A percentile compares a stretch with the other conserved stretches of the same genome.
Evolutionary conservation across 352 stramenopile species (phyloP).

Genomic region (Globisporangium middletonii): DNA sequence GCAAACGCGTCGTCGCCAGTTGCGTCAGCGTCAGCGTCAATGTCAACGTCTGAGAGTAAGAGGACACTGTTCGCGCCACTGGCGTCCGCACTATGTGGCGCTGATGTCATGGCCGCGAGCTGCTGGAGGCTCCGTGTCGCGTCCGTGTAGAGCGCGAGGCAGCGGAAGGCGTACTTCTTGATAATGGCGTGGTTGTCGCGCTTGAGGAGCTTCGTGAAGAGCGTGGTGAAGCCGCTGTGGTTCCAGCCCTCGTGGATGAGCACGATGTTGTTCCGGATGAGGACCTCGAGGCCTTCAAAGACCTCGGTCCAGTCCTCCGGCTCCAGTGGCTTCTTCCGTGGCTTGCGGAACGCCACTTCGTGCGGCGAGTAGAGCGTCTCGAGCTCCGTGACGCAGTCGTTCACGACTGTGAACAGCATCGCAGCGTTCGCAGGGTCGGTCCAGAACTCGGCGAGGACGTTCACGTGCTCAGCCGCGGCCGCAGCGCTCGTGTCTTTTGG

Average conservation of each 20-base stretch:
- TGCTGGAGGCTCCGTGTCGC: slow-evolving; percentile 69
- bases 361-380: slow-evolving; percentile 80
- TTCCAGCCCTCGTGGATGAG: slow-evolving; percentile 79
- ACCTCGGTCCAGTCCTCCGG: slow-evolving; percentile 87
- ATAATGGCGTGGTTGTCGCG: slow-evolving; percentile 85
- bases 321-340: slow-evolving; percentile 76
- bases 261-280: slow-evolving; percentile 67
- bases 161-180: slow-evolving; percentile 88
- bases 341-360: slow-evolving; percentile 75
- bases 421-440: slow-evolving; percentile 54
- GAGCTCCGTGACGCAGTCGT: slow-evolving; percentile 76
- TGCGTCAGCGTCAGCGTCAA: slow-evolving; percentile 32
- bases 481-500: slow-evolving; percentile 36
- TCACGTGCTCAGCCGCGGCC: slow-evolving; percentile 31
- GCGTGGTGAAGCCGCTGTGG: slow-evolving; percentile 68
- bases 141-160: slow-evolving; percentile 77
- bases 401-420: slow-evolving; percentile 75
- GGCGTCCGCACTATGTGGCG: slow-evolving; percentile 5
- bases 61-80: slow-evolving; percentile 33
- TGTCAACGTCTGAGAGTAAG: slow-evolving; percentile 36
- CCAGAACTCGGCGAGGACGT: slow-evolving; percentile 70
- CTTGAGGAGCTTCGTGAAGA: slow-evolving; percentile 83
- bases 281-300: slow-evolving; percentile 80
- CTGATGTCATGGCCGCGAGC: slow-evolving; percentile 33
- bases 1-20: slow-evolving; percentile 11